Conservation (phyloP, 139 green algal genomes). For the Pseudopediastrum boryanum region DNA sequence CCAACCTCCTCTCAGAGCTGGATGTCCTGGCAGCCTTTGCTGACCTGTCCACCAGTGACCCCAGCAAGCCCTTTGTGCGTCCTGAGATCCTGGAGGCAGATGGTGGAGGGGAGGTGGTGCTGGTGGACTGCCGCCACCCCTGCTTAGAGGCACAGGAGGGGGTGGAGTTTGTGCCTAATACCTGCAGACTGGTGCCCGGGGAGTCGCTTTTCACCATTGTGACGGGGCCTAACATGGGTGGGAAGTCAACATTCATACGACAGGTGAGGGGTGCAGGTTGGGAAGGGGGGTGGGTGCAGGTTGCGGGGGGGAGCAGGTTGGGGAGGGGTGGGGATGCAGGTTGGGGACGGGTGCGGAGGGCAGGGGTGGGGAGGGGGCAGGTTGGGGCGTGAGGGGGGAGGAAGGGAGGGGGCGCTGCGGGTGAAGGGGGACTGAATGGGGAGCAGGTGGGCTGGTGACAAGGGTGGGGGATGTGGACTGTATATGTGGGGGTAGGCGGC, state of each 20-base stretch:
- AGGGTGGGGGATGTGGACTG: no score
- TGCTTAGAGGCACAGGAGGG: constrained; percentile 93
- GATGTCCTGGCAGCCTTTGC: constrained; percentile 93
- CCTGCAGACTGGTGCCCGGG: constrained; percentile 70
- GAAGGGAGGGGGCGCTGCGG: no score
- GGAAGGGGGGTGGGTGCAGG: no score
- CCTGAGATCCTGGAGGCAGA: constrained; percentile 56
- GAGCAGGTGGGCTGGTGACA: no score
- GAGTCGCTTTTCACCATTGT: constrained; percentile 96
- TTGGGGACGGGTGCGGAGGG: no score
- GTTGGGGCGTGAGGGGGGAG: no score
- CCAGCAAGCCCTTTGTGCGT: constrained; percentile 82
- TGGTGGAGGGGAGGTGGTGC: constrained; percentile 43
- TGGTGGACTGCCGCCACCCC: constrained; percentile 76
- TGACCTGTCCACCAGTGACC: constrained; percentile 70
- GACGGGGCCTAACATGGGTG: constrained; percentile 99
- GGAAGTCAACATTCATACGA: constrained; percentile 97
- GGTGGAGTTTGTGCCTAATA: constrained; percentile 88
- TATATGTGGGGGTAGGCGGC: no score
- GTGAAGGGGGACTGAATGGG: no score
- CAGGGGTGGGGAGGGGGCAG: no score
- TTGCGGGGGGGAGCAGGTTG: no score
- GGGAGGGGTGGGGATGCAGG: no score
- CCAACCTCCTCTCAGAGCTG: constrained; percentile 81
- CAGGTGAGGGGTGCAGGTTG: no score